Evolutionary conservation across 805 yeast genomes (phyloP), one percentile per base, ranked within the genome.

Genomic region (Nakazawaea siamensis): DNA sequence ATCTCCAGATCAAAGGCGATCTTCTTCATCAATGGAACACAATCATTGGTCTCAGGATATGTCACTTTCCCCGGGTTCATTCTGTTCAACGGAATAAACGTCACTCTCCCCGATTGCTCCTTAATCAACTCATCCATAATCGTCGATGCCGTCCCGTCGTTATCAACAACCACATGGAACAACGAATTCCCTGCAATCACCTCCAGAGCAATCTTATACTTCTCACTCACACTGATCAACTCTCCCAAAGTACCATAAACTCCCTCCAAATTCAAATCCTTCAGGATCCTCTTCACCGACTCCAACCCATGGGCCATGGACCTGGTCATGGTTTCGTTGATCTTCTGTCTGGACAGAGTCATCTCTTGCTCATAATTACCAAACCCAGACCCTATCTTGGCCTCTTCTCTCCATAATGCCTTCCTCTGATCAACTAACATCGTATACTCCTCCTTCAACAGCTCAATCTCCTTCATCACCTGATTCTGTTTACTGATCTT

Each of bases 161-260:
- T 77, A 49, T 87, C 95, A 11, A 90, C 97, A 17, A 92, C 92
- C 20, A 90, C 76, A 52, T 90, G 85, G 49, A 87, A 88, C 34
- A 92, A 59, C 3, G 94, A 71, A 41, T 73, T 77, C 1, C 97
- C 97, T 16, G 94, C 97, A 31, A 86, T 72, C 2, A 82, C 88
- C 52, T 92, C 97, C 1, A 80, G 84, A 1, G 97, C 95, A 1
- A 77, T 70, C 49, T 80, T 80, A 51, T 85, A 88, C 48, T 83
- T 83, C 35, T 81, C 87, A 43, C 80, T 80, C 3, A 85, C 90
- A 38, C 69, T 69, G 34, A 92, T 80, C 21, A 92, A 62, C 43
- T 87, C 95, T 26, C 94, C 92, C 13, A 92, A 55, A 1, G 94
- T 79, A 0, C 98, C 98, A 55, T 72, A 77, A 8, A 86, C 94